Conservation (phyloP, 164 flowering plant species). For the Litsea cubeba region DNA sequence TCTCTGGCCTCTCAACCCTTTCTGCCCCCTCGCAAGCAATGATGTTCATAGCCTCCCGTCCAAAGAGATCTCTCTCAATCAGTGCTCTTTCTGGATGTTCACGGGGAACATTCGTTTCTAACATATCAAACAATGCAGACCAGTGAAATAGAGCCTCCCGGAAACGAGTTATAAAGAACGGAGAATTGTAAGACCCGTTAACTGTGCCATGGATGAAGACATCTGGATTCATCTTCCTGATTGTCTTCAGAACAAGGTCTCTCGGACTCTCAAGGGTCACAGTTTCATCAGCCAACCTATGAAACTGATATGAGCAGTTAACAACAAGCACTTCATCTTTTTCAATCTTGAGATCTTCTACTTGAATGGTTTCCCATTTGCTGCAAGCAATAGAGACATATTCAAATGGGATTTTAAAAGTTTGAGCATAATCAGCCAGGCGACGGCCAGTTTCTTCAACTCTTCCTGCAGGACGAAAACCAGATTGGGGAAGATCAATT, state of each 20-base stretch:
- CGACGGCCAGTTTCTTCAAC: slow-evolving; percentile 83
- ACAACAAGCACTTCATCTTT: slow-evolving; percentile 61
- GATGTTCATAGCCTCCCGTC: slow-evolving; percentile 63
- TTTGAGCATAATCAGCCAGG: slow-evolving; percentile 54
- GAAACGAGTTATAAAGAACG: slow-evolving; percentile 80
- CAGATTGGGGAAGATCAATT: slow-evolving; percentile 83
- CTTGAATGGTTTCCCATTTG: slow-evolving; percentile 67
- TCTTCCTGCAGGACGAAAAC: slow-evolving; percentile 74
- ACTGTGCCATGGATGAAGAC: slow-evolving; percentile 58
- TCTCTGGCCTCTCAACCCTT: slow-evolving; percentile 83
- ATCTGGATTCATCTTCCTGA: slow-evolving; percentile 57
- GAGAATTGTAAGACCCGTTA: slow-evolving; percentile 73
- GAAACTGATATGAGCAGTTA: slow-evolving; percentile 48
- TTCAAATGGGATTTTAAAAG: slow-evolving; percentile 67
- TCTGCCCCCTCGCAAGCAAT: slow-evolving; percentile 84
- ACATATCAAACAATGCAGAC: slow-evolving; percentile 76
- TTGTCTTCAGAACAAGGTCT: slow-evolving; percentile 41
- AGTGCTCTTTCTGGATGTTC: slow-evolving; percentile 54
- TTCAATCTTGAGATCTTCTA: slow-evolving; percentile 67
- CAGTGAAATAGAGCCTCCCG: slow-evolving; percentile 76
- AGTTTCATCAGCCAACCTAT: slow-evolving; percentile 63
- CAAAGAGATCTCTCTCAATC: slow-evolving; percentile 57
- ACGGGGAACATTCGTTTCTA: slow-evolving; percentile 64
- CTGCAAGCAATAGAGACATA: slow-evolving; percentile 56
- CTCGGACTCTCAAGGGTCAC: slow-evolving; percentile 62